Evolutionary conservation across 129 eudicot species (phyloP).

Genomic region (Tanacetum coccineum): DNA sequence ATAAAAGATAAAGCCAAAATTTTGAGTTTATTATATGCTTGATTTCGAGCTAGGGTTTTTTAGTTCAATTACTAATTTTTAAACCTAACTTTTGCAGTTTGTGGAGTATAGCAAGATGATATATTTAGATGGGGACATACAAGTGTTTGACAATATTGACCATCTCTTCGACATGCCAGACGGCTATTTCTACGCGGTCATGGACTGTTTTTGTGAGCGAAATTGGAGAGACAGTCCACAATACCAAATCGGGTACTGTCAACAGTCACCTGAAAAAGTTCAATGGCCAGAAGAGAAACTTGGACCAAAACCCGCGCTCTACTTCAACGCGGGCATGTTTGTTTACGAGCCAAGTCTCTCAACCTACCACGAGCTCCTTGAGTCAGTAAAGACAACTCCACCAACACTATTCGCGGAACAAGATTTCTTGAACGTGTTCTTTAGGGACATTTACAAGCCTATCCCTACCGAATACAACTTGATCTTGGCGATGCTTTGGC

Average conservation of each 20-base stretch:
- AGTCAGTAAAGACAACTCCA: too few species aligned
- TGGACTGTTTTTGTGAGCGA: constrained; percentile 77
- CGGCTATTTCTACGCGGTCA: constrained; percentile 67
- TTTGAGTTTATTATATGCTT: not conserved
- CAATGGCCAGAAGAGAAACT: too few species aligned
- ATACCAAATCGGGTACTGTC: constrained; percentile 66
- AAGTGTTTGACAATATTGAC: constrained; percentile 83
- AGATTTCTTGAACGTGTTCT: too few species aligned
- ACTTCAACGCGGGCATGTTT: too few species aligned
- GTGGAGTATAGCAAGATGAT: constrained; percentile 89
- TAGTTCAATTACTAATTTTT: not conserved
- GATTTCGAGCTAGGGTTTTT: not conserved
- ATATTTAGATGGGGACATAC: constrained; percentile 84
- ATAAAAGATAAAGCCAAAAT: not conserved
- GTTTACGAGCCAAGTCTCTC: too few species aligned
- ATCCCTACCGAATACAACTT: too few species aligned
- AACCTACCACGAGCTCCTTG: too few species aligned
- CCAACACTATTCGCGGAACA: too few species aligned
- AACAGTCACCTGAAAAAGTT: constrained; percentile 49
- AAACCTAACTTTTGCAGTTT: constrained; percentile 39
- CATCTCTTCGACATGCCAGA: constrained; percentile 68
- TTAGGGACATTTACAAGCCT: too few species aligned
- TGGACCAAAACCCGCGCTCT: too few species aligned
- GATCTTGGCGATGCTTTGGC: too few species aligned
- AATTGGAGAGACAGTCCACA: constrained; percentile 65